phyloP scores from a whole-genome alignment of 2,329 filamentous ascomycete species.

The Onygena corvina region DNA sequence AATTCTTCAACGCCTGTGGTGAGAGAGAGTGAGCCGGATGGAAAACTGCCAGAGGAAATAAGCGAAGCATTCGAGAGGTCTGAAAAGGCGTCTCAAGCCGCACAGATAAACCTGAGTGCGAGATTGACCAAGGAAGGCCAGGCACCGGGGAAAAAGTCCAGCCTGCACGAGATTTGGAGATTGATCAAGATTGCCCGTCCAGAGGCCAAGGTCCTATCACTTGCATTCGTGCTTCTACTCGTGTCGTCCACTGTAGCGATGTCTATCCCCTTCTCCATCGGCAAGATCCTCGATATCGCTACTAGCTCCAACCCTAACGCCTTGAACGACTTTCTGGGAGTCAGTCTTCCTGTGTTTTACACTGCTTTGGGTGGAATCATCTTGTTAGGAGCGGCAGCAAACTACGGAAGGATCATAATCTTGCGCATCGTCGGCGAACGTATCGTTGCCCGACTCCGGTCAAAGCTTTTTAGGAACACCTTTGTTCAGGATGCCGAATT shows the following conservation, averaged over 20 bases:
- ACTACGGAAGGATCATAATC: constrained; percentile 87
- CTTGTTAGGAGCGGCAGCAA: constrained; percentile 72
- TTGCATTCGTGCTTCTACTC: constrained; percentile 75
- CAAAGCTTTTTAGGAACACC: constrained; percentile 79
- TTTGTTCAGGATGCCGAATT: constrained; percentile 98
- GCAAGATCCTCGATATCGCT: constrained; percentile 84
- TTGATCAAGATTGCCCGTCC: constrained; percentile 80
- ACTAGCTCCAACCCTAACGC: constrained; percentile 59
- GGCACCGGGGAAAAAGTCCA: constrained; percentile 36
- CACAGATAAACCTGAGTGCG: constrained; percentile 79
- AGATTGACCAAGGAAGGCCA: constrained; percentile 71
- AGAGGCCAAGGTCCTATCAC: constrained; percentile 62
- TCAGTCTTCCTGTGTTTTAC: constrained; percentile 82
- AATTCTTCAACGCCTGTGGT: background rate
- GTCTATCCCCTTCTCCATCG: constrained; percentile 93
- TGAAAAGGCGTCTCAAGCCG: constrained; percentile 74
- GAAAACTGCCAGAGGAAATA: constrained; percentile 34
- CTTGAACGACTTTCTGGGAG: constrained; percentile 59
- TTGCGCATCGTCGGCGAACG: constrained; percentile 89
- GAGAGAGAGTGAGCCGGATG: constrained; percentile 16
- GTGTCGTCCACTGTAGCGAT: constrained; percentile 88
- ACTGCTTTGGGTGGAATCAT: constrained; percentile 63
- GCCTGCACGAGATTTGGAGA: constrained; percentile 66
- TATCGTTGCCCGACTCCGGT: constrained; percentile 79
- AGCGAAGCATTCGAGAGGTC: constrained; percentile 56